Conservation (phyloP, 148 eudicot species). For the Beta vulgaris region DNA sequence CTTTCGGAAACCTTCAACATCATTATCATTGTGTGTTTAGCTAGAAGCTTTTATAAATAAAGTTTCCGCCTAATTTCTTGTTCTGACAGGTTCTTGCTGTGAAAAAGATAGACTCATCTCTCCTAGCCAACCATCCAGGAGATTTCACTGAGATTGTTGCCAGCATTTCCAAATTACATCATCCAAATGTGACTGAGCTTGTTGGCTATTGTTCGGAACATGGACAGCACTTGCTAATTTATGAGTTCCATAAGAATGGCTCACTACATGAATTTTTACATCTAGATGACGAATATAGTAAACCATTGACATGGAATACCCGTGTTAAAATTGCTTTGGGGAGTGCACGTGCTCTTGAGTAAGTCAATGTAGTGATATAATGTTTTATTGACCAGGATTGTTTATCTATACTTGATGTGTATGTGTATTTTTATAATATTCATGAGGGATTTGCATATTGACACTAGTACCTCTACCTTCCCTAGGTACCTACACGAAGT, state of each 20-base stretch:
- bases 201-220: constrained; percentile 96
- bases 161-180: constrained; percentile 63
- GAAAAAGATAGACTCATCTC: constrained; percentile 78
- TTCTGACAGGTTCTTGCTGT: constrained; percentile 77
- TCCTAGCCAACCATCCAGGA: constrained; percentile 50
- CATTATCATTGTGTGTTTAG: neutral
- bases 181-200: constrained; percentile 77
- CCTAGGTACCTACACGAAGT: constrained; percentile 95
- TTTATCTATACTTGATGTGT: neutral
- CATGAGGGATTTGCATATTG: neutral
- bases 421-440: neutral
- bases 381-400: no score
- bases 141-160: constrained; percentile 78
- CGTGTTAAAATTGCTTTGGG: constrained; percentile 98
- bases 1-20: neutral
- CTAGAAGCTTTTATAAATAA: constrained; percentile 7
- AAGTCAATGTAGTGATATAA: constrained; percentile 43
- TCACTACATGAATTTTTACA: constrained; percentile 80
- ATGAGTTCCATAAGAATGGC: constrained; percentile 79
- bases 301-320: constrained; percentile 83
- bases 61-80: constrained; percentile 10
- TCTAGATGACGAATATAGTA: constrained; percentile 74
- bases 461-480: constrained; percentile 7
- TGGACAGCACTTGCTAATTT: constrained; percentile 82
- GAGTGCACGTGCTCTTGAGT: constrained; percentile 97